A percentile compares a stretch with the other conserved stretches of the same genome.
Conservation (phyloP, 495 filamentous ascomycete species). For the Viridothelium virens region DNA sequence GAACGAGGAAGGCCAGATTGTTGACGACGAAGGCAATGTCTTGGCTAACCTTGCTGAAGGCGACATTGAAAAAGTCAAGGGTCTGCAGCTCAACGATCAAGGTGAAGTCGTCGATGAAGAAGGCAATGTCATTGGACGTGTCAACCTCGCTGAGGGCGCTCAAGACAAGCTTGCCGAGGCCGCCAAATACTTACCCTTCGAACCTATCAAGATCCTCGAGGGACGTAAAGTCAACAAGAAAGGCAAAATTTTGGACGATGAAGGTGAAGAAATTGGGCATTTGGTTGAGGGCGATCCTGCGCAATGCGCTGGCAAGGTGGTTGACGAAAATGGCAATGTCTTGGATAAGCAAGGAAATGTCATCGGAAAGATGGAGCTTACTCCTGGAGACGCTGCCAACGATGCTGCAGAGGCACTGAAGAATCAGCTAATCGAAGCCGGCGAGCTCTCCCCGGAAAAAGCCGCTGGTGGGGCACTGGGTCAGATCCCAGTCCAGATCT, state of each 20-base stretch:
- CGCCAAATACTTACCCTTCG: constrained; percentile 9
- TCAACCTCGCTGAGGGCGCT: constrained; percentile 38
- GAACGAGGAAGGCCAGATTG: constrained; percentile 51
- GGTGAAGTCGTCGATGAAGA: constrained; percentile 55
- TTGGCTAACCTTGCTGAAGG: constrained; percentile 37
- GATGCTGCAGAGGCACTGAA: constrained; percentile 8
- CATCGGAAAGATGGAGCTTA: constrained; percentile 43
- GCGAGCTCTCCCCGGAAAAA: constrained; percentile 1
- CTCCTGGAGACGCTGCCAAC: constrained; percentile 41
- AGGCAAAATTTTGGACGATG: constrained; percentile 38
- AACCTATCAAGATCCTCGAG: constrained; percentile 40
- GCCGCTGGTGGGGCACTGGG: background rate
- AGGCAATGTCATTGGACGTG: constrained; percentile 50
- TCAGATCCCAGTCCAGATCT: constrained; percentile 34
- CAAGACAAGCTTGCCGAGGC: constrained; percentile 37
- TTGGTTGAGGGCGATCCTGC: constrained; percentile 44
- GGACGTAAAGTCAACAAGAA: constrained; percentile 49
- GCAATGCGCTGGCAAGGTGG: constrained; percentile 41
- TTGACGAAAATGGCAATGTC: constrained; percentile 45
- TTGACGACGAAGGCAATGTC: constrained; percentile 37
- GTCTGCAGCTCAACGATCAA: constrained; percentile 51
- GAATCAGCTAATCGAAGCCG: constrained; percentile 6
- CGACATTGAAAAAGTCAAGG: constrained; percentile 31
- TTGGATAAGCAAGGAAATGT: constrained; percentile 43
- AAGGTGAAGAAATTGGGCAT: constrained; percentile 45